Conservation (phyloP, 345 rosid genomes). For the Pistacia vera region DNA sequence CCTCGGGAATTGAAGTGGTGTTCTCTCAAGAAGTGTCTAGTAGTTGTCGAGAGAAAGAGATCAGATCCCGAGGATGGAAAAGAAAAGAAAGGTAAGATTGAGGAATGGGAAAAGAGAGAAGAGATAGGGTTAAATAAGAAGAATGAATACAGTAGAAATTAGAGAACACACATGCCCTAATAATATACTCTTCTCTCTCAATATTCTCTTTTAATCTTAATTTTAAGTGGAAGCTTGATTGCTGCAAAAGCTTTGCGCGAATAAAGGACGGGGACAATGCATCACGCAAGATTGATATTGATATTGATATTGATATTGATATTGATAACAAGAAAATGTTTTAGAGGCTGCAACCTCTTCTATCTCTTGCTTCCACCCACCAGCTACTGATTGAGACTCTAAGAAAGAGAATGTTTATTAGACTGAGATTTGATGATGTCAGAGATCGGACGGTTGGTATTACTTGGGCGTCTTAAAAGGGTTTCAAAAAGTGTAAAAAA, state of each 20-base stretch:
- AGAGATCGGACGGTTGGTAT: constrained; percentile 31
- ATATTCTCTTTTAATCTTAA: constrained; percentile 18
- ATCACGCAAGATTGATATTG: constrained; percentile 42
- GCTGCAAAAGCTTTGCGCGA: constrained; percentile 67
- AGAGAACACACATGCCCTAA: constrained; percentile 60
- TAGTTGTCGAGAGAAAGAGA: constrained; percentile 34
- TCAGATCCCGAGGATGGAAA: constrained; percentile 70
- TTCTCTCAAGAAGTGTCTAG: constrained; percentile 20
- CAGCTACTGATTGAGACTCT: constrained; percentile 71
- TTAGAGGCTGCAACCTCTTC: constrained; percentile 16
- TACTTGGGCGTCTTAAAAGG: constrained; percentile 15
- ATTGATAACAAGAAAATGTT: constrained; percentile 4
- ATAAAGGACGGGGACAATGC: constrained; percentile 24
- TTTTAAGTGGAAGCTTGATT: constrained; percentile 58
- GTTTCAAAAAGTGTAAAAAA: neutral
- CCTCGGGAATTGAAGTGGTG: constrained; percentile 66
- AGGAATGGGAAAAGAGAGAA: constrained; percentile 49
- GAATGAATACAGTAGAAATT: constrained; percentile 21
- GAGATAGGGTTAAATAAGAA: constrained; percentile 59
- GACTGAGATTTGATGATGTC: constrained; percentile 13
- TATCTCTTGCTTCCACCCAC: constrained; percentile 44
- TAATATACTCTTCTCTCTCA: constrained; percentile 38
- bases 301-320: constrained; percentile 24
- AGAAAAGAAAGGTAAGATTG: constrained; percentile 15
- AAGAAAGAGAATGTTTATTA: constrained; percentile 29